Conservation (phyloP, 805 yeast species). For the Tetrapisispora phaffii region DNA sequence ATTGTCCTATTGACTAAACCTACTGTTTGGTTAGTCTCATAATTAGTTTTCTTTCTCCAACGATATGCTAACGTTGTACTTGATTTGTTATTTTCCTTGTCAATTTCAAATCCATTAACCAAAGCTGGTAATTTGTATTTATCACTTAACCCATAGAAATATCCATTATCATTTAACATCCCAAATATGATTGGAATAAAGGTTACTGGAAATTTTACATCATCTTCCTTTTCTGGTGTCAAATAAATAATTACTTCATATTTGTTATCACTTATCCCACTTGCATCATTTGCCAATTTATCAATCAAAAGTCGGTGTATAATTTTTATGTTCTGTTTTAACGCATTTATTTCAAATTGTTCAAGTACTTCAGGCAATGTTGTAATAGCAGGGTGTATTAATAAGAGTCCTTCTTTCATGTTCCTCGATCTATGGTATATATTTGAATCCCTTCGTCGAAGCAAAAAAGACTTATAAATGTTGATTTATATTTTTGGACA, state of each 20-base stretch:
- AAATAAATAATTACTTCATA: slow-evolving; percentile 44
- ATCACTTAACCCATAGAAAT: slow-evolving; percentile 41
- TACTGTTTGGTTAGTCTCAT: neutral
- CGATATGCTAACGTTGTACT: slow-evolving; percentile 21
- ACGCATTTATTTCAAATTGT: slow-evolving; percentile 29
- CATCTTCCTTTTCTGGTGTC: slow-evolving; percentile 42
- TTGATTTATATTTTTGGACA: too few species aligned
- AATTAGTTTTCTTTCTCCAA: slow-evolving; percentile 46
- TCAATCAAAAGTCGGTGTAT: slow-evolving; percentile 47
- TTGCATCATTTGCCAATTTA: slow-evolving; percentile 42
- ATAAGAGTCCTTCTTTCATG: slow-evolving; percentile 30
- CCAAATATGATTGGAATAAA: slow-evolving; percentile 34
- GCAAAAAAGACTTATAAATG: too few species aligned
- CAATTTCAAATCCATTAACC: slow-evolving; percentile 47
- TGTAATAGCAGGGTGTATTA: slow-evolving; percentile 60
- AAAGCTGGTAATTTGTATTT: slow-evolving; percentile 44
- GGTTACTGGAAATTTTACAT: slow-evolving; percentile 37
- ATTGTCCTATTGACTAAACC: neutral
- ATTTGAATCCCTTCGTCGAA: slow-evolving; percentile 4
- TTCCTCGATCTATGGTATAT: neutral
- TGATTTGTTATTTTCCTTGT: slow-evolving; percentile 11
- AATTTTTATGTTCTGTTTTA: slow-evolving; percentile 19
- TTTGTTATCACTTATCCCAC: slow-evolving; percentile 29
- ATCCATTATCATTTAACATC: slow-evolving; percentile 37
- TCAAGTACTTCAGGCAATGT: slow-evolving; percentile 43